A percentile compares a stretch with the other conserved stretches of the same genome.
Conservation (phyloP, 805 yeast genomes). For the Peterozyma xylosa region DNA sequence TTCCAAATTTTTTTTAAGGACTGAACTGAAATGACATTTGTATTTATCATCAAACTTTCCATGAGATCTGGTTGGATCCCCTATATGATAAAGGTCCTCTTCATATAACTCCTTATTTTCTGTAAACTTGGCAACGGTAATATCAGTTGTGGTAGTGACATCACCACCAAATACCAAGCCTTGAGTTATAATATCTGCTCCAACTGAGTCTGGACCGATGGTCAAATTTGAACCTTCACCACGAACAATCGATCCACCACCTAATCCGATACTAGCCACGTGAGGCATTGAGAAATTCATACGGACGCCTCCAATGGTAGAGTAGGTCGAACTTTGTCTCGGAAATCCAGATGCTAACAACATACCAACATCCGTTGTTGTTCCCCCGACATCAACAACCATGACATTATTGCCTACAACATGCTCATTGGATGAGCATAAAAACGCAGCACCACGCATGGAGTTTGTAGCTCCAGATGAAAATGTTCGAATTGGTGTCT, state of each 20-base stretch:
- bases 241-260: slow-evolving; percentile 41
- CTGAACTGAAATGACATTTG: slow-evolving; percentile 9
- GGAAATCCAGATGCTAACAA: slow-evolving; percentile 39
- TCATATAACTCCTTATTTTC: slow-evolving; percentile 9
- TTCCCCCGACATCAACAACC: slow-evolving; percentile 45
- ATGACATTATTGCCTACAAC: slow-evolving; percentile 19
- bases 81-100: slow-evolving; percentile 13
- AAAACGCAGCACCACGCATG: slow-evolving; percentile 38
- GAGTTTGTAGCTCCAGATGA: slow-evolving; percentile 43
- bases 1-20: slow-evolving; percentile 25
- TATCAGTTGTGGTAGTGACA: slow-evolving; percentile 30
- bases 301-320: slow-evolving; percentile 38
- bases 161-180: slow-evolving; percentile 36
- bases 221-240: slow-evolving; percentile 15
- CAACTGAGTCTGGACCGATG: slow-evolving; percentile 43
- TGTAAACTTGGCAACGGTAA: slow-evolving; percentile 18
- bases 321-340: slow-evolving; percentile 34
- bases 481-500: slow-evolving; percentile 37
- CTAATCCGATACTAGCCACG: slow-evolving; percentile 40
- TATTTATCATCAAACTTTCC: slow-evolving; percentile 11
- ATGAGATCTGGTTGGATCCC: slow-evolving; percentile 18
- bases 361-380: slow-evolving; percentile 43
- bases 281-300: slow-evolving; percentile 46
- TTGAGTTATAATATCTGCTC: slow-evolving; percentile 27
- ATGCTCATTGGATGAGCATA: slow-evolving; percentile 20